phyloP scores from a whole-genome alignment of 495 filamentous ascomycete species.

The Trichoderma reesei region DNA sequence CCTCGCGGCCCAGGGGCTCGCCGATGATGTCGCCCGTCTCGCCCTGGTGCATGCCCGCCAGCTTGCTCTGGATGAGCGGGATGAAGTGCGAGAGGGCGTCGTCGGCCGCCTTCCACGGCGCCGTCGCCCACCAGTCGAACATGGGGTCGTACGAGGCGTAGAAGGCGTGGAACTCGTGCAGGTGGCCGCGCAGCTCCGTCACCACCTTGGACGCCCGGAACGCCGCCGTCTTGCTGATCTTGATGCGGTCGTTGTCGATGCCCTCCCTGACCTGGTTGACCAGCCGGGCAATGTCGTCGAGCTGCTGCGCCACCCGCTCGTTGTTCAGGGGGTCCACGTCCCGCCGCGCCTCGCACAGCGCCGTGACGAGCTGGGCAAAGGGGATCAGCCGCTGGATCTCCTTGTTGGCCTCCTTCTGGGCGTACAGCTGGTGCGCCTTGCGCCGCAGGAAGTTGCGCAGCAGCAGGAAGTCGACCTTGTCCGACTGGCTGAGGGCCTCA shows the following conservation, averaged over 20 bases:
- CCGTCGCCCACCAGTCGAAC: slow-evolving; percentile 41
- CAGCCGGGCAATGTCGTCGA: slow-evolving; percentile 19
- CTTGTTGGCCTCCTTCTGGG: slow-evolving; percentile 26
- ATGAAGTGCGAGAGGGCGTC: slow-evolving; percentile 19
- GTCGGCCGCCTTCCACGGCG: slow-evolving; percentile 28
- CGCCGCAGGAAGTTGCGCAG: slow-evolving; percentile 31
- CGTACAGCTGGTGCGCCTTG: slow-evolving; percentile 24
- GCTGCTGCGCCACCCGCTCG: slow-evolving; percentile 24
- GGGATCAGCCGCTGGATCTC: slow-evolving; percentile 26
- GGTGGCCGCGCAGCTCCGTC: slow-evolving; percentile 22
- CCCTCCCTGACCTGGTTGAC: slow-evolving; percentile 19
- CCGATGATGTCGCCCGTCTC: slow-evolving; percentile 38
- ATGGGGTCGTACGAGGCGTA: slow-evolving; percentile 38
- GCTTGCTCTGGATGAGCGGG: slow-evolving; percentile 23
- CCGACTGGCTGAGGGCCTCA: slow-evolving; percentile 26
- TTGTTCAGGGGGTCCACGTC: slow-evolving; percentile 25
- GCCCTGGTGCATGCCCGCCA: slow-evolving; percentile 29
- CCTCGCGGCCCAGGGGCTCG: slow-evolving; percentile 38
- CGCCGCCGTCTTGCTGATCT: slow-evolving; percentile 31
- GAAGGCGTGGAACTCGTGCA: slow-evolving; percentile 34
- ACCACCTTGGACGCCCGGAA: slow-evolving; percentile 31
- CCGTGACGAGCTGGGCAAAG: slow-evolving; percentile 24
- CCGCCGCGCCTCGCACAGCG: slow-evolving; percentile 33
- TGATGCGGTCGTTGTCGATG: slow-evolving; percentile 16
- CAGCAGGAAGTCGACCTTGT: slow-evolving; percentile 34